Base-by-base conservation (phyloP, 768 basidiomycete genomes). In the Termitomyces sp. region DNA sequence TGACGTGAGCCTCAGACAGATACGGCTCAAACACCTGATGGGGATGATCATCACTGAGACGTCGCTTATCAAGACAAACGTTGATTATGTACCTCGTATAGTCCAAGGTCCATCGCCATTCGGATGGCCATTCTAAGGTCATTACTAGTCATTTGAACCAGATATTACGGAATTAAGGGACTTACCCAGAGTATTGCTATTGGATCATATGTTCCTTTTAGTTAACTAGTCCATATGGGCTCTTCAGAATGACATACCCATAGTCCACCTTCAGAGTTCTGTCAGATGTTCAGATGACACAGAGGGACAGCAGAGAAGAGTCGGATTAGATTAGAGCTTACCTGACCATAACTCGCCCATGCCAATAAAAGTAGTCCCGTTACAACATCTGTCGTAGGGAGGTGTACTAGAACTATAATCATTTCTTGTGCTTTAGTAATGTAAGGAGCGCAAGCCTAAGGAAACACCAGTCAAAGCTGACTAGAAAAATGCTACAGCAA, bases 131-230 rank as follows among this genome's bases (percentile, higher is more conserved):
- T 65, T 47, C 64, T 65, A 15, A 45, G 34, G 7, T 0, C 29
- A 2, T 32, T 31, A 49, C 60, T 43, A 59, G 58, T 45, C 34
- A 54, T 60, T 49, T 56, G 32, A 38, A 48, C n/a, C 20, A 40
- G 25, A 50, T 53, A 2, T 56, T 11, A 47, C 25, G 42, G 57
- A 45, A 15, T 52, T 51, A 40, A n/a, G 40, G 32, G 20, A 42
- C 53, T 50, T 32, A 65, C 64, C 64, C 64, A 43, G 64, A 65
- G 43, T 65, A 65, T 62, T 65, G 58, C 64, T 65, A 57, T 57
- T 57, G 32, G 38, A 32, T 40, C 15, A 17, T 5, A 57, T 7
- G 25, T 17, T 53, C 47, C 59, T 29, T 40, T 63, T 14, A 60
- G 50, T 25, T 42, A 29, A 20, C 5, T 2, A 20, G 42, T 38